These are phyloP conservation scores for Teunomyces cretensis DNA, from an alignment of 805 yeast species.

Conservation along the genomic window DNA sequence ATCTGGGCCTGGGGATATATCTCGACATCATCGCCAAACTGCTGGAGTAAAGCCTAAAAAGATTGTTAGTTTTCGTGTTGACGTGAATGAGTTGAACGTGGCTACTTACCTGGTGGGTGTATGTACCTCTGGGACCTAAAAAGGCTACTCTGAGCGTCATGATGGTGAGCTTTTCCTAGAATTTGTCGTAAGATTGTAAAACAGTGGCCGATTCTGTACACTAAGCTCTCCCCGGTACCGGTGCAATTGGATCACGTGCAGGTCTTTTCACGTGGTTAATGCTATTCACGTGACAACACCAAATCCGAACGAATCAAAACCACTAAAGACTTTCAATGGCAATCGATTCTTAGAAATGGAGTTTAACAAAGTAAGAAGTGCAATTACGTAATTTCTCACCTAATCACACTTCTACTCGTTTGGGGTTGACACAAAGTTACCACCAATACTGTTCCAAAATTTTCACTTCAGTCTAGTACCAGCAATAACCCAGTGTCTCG, in stretches of 20 bases:
- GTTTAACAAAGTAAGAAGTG: neutral
- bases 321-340: neutral
- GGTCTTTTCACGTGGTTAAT: no score
- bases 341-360: neutral
- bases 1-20: constrained; percentile 43
- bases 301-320: neutral
- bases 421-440: constrained; percentile 1
- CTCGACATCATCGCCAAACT: constrained; percentile 40
- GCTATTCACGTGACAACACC: no score
- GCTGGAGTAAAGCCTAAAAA: constrained; percentile 46
- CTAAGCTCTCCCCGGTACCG: no score
- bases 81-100: no score
- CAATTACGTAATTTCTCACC: neutral
- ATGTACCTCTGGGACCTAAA: constrained; percentile 90
- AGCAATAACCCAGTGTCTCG: constrained; percentile 16
- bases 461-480: neutral
- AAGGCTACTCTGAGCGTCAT: constrained; percentile 54
- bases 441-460: neutral
- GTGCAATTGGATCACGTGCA: no score
- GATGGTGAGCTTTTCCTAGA: neutral
- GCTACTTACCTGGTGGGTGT: constrained; percentile 76
- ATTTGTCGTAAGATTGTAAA: neutral
- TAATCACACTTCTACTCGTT: neutral
- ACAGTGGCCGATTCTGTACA: no score
- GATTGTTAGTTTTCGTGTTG: neutral